These are phyloP conservation scores for Erythrobasidium yunnanense DNA, from an alignment of 768 basidiomycete species.

Conservation along the genomic window DNA sequence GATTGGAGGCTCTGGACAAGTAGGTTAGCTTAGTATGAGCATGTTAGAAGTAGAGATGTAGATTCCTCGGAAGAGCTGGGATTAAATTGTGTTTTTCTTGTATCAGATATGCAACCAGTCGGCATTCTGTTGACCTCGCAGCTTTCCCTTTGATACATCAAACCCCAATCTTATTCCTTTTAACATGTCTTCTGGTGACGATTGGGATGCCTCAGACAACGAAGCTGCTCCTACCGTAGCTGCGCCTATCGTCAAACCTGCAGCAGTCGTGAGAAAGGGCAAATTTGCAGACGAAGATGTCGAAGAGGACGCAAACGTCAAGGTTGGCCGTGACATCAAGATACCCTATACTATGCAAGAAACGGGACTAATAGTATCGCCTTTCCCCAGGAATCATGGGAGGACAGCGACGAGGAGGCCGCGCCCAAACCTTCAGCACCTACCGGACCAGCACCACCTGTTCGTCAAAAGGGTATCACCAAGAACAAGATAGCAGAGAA, in stretches of 20 bases:
- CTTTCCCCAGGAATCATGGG: slow-evolving; percentile 43
- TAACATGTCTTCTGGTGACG: slow-evolving; percentile 27
- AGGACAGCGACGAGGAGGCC: slow-evolving; percentile 57
- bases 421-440: slow-evolving; percentile 40
- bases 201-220: slow-evolving; percentile 43
- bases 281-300: slow-evolving; percentile 91
- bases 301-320: slow-evolving; percentile 67
- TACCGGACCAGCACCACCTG: slow-evolving; percentile 50
- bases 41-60: no score
- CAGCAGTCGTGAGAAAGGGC: slow-evolving; percentile 41
- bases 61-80: no score
- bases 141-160: no score
- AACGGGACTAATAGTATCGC: background rate
- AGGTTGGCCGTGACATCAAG: slow-evolving; percentile 12
- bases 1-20: no score
- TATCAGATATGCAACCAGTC: no score
- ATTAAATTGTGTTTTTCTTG: no score
- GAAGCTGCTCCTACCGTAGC: slow-evolving; percentile 41
- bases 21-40: no score
- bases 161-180: no score
- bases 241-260: slow-evolving; percentile 32
- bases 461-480: slow-evolving; percentile 83
- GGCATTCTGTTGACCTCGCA: no score
- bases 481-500: slow-evolving; percentile 89
- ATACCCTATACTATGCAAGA: background rate